Conservation (phyloP, 2,329 filamentous ascomycete species). For the Canariomyces notabilis region DNA sequence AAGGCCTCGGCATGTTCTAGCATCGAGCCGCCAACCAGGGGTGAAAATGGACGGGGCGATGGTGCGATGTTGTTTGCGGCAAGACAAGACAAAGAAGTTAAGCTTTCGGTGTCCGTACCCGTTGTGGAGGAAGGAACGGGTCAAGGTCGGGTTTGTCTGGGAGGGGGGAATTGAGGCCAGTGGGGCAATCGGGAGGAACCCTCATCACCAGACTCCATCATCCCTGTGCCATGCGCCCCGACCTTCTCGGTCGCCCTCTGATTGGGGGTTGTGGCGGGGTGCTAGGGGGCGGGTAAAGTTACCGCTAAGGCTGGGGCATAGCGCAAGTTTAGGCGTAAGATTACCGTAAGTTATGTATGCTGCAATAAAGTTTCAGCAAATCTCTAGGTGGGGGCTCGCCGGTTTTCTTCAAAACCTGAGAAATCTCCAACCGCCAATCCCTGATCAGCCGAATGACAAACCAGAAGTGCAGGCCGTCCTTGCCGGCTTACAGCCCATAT, state of each 20-base stretch:
- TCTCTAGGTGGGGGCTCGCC: too few species aligned
- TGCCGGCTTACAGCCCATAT: slow-evolving; percentile 1
- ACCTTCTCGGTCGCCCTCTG: neutral
- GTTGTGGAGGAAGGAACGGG: slow-evolving; percentile 18
- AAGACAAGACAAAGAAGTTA: too few species aligned
- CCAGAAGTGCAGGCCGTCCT: too few species aligned
- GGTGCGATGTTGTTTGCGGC: slow-evolving; percentile 4
- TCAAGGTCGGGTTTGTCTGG: slow-evolving; percentile 14
- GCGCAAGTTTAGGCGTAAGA: too few species aligned
- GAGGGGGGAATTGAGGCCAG: slow-evolving; percentile 8
- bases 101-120: slow-evolving; percentile 23
- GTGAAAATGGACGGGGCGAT: neutral
- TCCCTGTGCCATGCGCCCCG: slow-evolving; percentile 2
- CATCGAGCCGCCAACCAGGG: slow-evolving; percentile 10
- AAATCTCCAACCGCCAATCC: neutral
- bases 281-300: too few species aligned
- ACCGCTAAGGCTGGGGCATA: too few species aligned
- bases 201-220: neutral
- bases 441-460: neutral
- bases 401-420: too few species aligned
- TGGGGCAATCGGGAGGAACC: slow-evolving; percentile 2
- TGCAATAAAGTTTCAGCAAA: too few species aligned
- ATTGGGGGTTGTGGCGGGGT: slow-evolving; percentile 1
- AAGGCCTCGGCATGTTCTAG: slow-evolving; percentile 18
- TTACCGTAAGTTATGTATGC: too few species aligned